Conservation (phyloP, 495 filamentous ascomycete species). For the Podospora appendiculata region DNA sequence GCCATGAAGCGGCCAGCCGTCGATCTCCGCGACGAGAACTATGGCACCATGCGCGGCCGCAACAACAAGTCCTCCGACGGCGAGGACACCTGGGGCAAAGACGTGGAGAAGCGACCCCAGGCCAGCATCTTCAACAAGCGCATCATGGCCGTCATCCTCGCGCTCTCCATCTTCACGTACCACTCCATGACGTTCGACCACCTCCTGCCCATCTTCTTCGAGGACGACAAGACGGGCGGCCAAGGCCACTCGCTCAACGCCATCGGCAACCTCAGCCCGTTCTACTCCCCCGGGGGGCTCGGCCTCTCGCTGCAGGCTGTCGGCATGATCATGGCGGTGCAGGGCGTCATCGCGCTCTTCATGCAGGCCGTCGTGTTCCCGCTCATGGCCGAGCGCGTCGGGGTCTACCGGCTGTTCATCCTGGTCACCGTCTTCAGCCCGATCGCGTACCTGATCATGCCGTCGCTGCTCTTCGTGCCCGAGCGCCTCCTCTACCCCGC, state of each 20-base stretch:
- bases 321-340: slow-evolving; percentile 71
- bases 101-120: slow-evolving; percentile 18
- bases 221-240: slow-evolving; percentile 48
- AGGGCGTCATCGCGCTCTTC: slow-evolving; percentile 71
- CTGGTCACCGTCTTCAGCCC: slow-evolving; percentile 69
- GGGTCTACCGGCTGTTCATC: slow-evolving; percentile 66
- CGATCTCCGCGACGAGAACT: slow-evolving; percentile 65
- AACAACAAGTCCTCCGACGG: slow-evolving; percentile 19
- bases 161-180: slow-evolving; percentile 77
- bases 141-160: slow-evolving; percentile 60
- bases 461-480: slow-evolving; percentile 58
- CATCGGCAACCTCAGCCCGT: slow-evolving; percentile 18
- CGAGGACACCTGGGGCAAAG: slow-evolving; percentile 18
- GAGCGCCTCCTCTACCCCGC: slow-evolving; percentile 48
- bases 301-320: slow-evolving; percentile 66
- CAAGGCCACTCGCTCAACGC: slow-evolving; percentile 9
- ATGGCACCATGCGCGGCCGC: slow-evolving; percentile 66
- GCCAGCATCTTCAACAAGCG: slow-evolving; percentile 48
- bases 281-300: slow-evolving; percentile 65
- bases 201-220: slow-evolving; percentile 75
- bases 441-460: slow-evolving; percentile 67
- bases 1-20: slow-evolving; percentile 61
- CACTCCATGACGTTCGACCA: slow-evolving; percentile 86
- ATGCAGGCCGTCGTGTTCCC: slow-evolving; percentile 75
- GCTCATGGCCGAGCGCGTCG: slow-evolving; percentile 58